Percentiles rank a stretch among this genome's conserved stretches.
Conservation (phyloP, 257 asterid species). For the Nicotiana tabacum region DNA sequence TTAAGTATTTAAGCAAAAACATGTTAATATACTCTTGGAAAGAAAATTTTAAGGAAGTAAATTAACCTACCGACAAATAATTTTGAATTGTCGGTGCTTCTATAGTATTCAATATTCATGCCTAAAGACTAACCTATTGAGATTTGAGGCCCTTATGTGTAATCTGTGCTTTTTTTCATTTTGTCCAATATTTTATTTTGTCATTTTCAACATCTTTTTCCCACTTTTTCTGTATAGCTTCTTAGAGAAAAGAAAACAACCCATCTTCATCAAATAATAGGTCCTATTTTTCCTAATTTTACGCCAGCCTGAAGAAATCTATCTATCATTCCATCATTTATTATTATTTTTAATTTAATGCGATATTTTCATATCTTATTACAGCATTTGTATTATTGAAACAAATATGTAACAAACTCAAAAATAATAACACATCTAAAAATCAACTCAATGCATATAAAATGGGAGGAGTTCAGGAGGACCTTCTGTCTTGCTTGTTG, state of each 20-base stretch:
- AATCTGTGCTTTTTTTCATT: neutral
- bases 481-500: neutral
- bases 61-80: neutral
- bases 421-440: neutral
- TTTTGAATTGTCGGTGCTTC: constrained; percentile 3
- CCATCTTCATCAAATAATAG: neutral
- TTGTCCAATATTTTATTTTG: neutral
- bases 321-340: neutral
- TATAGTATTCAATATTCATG: neutral
- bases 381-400: neutral
- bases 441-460: neutral
- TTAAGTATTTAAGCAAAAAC: neutral
- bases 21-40: neutral
- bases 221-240: neutral
- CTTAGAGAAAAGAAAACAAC: neutral
- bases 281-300: neutral
- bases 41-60: neutral
- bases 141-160: neutral
- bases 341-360: neutral
- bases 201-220: neutral
- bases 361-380: neutral
- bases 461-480: neutral
- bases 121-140: neutral
- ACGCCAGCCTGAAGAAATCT: too few relatives aligned
- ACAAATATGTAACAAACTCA: neutral